These are phyloP conservation scores for Periglandula ipomoeae DNA, from an alignment of 2,329 filamentous ascomycete genomes.

Conservation along the genomic window DNA sequence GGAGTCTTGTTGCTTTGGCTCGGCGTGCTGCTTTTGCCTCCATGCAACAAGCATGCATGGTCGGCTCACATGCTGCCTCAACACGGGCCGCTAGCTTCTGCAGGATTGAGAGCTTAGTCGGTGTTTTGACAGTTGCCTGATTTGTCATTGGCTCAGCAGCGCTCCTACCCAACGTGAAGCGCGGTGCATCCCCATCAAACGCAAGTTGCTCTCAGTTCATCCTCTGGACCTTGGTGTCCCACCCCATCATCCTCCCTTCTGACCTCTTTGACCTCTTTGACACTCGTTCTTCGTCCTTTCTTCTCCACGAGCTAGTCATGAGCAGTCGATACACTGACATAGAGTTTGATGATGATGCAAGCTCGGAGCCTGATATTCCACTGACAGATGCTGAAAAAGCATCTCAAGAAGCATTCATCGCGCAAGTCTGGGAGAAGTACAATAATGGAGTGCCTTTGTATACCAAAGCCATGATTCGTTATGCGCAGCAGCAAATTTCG, in stretches of 20 bases:
- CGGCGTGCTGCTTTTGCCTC: not conserved
- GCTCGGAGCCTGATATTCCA: not conserved
- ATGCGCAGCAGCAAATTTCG: conserved; percentile 4
- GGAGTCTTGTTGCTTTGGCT: not conserved
- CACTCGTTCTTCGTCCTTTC: too few relatives aligned
- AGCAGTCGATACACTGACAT: not conserved
- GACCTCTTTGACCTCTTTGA: too few relatives aligned
- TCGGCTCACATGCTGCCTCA: too few relatives aligned
- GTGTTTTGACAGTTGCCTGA: not conserved
- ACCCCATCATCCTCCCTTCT: too few relatives aligned
- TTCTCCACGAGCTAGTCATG: not conserved
- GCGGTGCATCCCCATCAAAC: too few relatives aligned
- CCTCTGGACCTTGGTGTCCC: too few relatives aligned
- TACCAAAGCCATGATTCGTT: conserved; percentile 3
- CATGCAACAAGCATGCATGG: too few relatives aligned
- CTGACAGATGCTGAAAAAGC: not conserved
- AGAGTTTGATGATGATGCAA: not conserved
- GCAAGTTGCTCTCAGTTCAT: too few relatives aligned
- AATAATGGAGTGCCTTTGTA: conserved; percentile 4
- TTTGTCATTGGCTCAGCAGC: not conserved
- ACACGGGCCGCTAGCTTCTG: too few relatives aligned
- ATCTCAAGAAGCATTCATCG: not conserved
- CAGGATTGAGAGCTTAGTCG: too few relatives aligned
- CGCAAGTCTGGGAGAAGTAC: conserved; percentile 3
- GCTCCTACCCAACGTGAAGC: not conserved